A percentile compares a stretch with the other conserved stretches of the same genome.
These are phyloP conservation scores for Flaveria ramosissima DNA, from an alignment of 129 eudicot species.

Conservation along the genomic window DNA sequence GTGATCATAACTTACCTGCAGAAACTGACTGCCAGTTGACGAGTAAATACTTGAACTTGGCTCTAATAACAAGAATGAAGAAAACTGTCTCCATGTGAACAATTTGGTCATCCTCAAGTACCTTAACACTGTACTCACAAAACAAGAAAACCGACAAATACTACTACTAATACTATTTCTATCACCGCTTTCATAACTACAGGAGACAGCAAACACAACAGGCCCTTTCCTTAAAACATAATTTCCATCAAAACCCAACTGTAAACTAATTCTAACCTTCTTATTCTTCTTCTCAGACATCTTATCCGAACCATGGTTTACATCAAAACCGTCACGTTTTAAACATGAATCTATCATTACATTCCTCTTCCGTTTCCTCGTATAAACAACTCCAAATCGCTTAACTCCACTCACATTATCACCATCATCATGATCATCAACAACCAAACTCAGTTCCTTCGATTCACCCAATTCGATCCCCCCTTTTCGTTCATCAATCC, in stretches of 20 bases:
- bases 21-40: slow-evolving; percentile 42
- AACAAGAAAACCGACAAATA: slow-evolving; percentile 34
- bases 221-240: slow-evolving; percentile 20
- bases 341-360: neutral
- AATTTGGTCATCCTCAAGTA: slow-evolving; percentile 43
- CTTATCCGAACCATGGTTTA: slow-evolving; percentile 21
- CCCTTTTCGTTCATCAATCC: neutral
- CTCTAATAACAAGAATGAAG: slow-evolving; percentile 45
- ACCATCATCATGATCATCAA: neutral
- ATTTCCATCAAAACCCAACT: slow-evolving; percentile 19
- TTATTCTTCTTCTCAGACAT: slow-evolving; percentile 43
- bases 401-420: slow-evolving; percentile 21
- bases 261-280: slow-evolving; percentile 21
- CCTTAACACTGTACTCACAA: slow-evolving; percentile 43
- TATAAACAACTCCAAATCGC: slow-evolving; percentile 47
- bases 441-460: slow-evolving; percentile 11
- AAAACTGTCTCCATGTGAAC: slow-evolving; percentile 36
- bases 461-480: slow-evolving; percentile 24
- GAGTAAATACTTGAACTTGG: slow-evolving; percentile 37
- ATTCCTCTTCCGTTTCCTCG: slow-evolving; percentile 54
- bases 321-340: neutral
- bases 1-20: slow-evolving; percentile 44
- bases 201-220: slow-evolving; percentile 29
- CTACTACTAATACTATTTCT: neutral
- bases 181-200: slow-evolving; percentile 15